Percentiles rank a stretch among this genome's conserved stretches.
Conservation (phyloP, 176 grass and related monocot species). For the Luzula sylvatica region DNA sequence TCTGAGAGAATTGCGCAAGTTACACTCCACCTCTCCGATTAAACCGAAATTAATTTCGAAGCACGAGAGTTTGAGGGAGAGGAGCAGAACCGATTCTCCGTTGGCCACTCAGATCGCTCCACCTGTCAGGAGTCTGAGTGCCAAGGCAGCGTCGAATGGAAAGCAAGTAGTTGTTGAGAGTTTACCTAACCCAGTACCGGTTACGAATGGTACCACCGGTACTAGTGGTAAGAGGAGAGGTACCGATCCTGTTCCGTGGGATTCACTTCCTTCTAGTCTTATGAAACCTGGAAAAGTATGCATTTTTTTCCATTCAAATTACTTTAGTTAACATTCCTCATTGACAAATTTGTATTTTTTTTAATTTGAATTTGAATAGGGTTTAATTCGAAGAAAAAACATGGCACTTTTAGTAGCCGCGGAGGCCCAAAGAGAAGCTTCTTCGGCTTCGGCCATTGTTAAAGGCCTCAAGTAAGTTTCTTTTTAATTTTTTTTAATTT, state of each 20-base stretch:
- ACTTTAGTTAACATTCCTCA: not conserved
- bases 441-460: constrained; percentile 69
- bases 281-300: constrained; percentile 79
- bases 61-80: constrained; percentile 9
- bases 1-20: constrained; percentile 3
- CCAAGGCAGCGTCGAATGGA: constrained; percentile 3
- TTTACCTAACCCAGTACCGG: not conserved
- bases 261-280: constrained; percentile 67
- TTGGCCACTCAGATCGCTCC: not conserved
- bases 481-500: constrained; percentile 10
- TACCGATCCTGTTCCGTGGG: constrained; percentile 65
- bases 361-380: constrained; percentile 35
- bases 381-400: constrained; percentile 71
- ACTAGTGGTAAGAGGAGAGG: constrained; percentile 50
- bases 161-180: constrained; percentile 6
- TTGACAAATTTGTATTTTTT: constrained; percentile 12
- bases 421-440: constrained; percentile 88
- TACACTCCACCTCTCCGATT: not conserved
- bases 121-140: constrained; percentile 14
- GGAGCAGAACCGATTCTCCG: constrained; percentile 3
- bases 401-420: constrained; percentile 83
- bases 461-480: constrained; percentile 75
- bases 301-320: not conserved
- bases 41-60: not conserved
- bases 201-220: constrained; percentile 5